These are phyloP conservation scores for Diaporthe sp. DNA, from an alignment of 2,329 filamentous ascomycete species.

Conservation along the genomic window DNA sequence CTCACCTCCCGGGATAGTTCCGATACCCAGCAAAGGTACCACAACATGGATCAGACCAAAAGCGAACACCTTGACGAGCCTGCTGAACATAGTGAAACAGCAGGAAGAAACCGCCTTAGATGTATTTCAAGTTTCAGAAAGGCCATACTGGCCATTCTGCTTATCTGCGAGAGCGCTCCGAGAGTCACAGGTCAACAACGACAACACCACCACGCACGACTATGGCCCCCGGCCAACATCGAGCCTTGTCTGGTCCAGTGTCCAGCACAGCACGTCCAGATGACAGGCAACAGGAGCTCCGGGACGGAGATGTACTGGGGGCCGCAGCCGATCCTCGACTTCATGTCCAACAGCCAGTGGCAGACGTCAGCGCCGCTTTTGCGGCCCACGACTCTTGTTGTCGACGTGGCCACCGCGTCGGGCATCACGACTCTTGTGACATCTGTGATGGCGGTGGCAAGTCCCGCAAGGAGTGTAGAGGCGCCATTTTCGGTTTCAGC, in stretches of 20 bases:
- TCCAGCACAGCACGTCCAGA: slow-evolving; percentile 26
- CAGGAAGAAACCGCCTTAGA: too few relatives aligned
- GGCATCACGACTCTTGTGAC: slow-evolving; percentile 13
- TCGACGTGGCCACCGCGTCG: background rate
- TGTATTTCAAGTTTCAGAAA: background rate
- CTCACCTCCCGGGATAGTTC: background rate
- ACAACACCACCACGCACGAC: background rate
- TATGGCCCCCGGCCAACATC: slow-evolving; percentile 15
- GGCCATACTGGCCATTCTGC: background rate
- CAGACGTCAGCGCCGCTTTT: background rate
- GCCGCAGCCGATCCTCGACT: slow-evolving; percentile 14
- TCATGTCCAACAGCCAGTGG: slow-evolving; percentile 17
- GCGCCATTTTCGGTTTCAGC: too few relatives aligned
- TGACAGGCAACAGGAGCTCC: slow-evolving; percentile 21
- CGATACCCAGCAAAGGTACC: background rate
- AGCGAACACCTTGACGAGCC: background rate
- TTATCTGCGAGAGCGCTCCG: background rate
- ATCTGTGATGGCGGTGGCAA: background rate
- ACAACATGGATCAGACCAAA: background rate
- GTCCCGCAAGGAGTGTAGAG: background rate
- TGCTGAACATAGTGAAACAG: background rate
- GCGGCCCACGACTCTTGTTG: background rate
- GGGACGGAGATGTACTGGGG: slow-evolving; percentile 4
- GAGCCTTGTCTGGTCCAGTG: slow-evolving; percentile 30
- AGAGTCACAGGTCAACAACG: background rate